A percentile compares a stretch with the other conserved stretches of the same genome.
Conservation (phyloP, 1,139 yeast species). For the Geotrichum cucujoidarum region DNA sequence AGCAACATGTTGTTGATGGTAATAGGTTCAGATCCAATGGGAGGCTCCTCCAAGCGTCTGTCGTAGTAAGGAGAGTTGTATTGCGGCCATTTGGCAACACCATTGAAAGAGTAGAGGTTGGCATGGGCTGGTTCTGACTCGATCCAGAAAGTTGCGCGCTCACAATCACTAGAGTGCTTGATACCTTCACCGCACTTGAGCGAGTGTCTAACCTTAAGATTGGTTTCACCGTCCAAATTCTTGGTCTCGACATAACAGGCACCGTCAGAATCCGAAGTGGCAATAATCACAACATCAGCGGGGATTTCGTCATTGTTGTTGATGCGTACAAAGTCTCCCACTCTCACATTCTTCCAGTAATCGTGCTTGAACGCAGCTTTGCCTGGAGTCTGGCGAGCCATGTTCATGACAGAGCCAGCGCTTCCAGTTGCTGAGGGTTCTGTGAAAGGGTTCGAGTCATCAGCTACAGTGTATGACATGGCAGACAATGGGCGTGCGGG, state of each 20-base stretch:
- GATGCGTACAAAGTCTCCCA: conserved; percentile 83
- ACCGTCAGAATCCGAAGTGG: conserved; percentile 85
- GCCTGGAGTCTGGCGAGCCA: conserved; percentile 43
- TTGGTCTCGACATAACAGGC: conserved; percentile 92
- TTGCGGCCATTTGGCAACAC: conserved; percentile 59
- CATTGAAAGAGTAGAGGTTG: conserved; percentile 78
- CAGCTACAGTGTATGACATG: conserved; percentile 86
- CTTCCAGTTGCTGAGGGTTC: conserved; percentile 71
- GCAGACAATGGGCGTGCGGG: conserved; percentile 67
- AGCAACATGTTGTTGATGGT: conserved; percentile 73
- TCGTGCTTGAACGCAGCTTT: conserved; percentile 56
- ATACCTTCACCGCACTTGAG: conserved; percentile 63
- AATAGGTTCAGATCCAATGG: conserved; percentile 54
- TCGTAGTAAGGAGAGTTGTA: conserved; percentile 22
- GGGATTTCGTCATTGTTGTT: conserved; percentile 89
- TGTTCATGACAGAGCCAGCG: conserved; percentile 84
- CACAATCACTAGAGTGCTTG: conserved; percentile 65
- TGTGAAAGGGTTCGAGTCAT: conserved; percentile 48
- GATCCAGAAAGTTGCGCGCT: conserved; percentile 70
- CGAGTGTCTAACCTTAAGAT: conserved; percentile 74
- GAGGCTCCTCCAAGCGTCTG: conserved; percentile 21
- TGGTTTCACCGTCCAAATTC: conserved; percentile 94
- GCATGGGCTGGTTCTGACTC: conserved; percentile 93
- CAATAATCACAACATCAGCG: conserved; percentile 74
- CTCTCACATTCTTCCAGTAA: conserved; percentile 83